These are phyloP conservation scores for Lactifluus volemus DNA, from an alignment of 768 basidiomycete genomes.

Conservation along the genomic window DNA sequence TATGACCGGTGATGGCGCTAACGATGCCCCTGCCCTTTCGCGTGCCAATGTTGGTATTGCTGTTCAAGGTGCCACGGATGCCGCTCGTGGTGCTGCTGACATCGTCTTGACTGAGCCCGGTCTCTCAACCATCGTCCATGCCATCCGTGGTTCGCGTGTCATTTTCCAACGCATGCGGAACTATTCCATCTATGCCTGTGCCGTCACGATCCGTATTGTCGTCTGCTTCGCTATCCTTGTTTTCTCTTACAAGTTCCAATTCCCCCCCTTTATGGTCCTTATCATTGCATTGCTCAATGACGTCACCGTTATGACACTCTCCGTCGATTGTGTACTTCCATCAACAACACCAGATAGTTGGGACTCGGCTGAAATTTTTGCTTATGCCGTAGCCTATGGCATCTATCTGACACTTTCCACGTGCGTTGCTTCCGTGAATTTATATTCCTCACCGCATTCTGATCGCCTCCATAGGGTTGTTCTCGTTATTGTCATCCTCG, in stretches of 20 bases:
- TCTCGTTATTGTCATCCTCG: slow-evolving; percentile 74
- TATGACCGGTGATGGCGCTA: slow-evolving; percentile 99
- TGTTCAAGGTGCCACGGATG: slow-evolving; percentile 98
- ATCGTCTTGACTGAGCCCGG: slow-evolving; percentile 97
- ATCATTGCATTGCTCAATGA: slow-evolving; percentile 96
- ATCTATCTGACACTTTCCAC: slow-evolving; percentile 89
- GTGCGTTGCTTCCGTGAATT: slow-evolving; percentile 35
- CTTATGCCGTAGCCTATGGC: slow-evolving; percentile 93
- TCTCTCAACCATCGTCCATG: slow-evolving; percentile 98
- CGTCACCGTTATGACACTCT: slow-evolving; percentile 98
- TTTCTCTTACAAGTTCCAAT: slow-evolving; percentile 94
- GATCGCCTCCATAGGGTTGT: slow-evolving; percentile 42
- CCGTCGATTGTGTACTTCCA: slow-evolving; percentile 91
- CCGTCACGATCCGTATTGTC: slow-evolving; percentile 97
- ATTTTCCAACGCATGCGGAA: slow-evolving; percentile 99
- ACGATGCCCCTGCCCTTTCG: slow-evolving; percentile 95
- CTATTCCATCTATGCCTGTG: slow-evolving; percentile 95
- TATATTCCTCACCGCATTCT: neutral
- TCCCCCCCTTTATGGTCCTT: slow-evolving; percentile 99
- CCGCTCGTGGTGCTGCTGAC: slow-evolving; percentile 96
- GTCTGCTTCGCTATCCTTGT: slow-evolving; percentile 94
- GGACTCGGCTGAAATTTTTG: slow-evolving; percentile 95
- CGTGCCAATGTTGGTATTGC: slow-evolving; percentile 99
- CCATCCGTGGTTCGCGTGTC: slow-evolving; percentile 95
- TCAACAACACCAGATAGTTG: slow-evolving; percentile 90